These are phyloP conservation scores for Biancaea sappan DNA, from an alignment of 306 rosid genomes.

Conservation along the genomic window DNA sequence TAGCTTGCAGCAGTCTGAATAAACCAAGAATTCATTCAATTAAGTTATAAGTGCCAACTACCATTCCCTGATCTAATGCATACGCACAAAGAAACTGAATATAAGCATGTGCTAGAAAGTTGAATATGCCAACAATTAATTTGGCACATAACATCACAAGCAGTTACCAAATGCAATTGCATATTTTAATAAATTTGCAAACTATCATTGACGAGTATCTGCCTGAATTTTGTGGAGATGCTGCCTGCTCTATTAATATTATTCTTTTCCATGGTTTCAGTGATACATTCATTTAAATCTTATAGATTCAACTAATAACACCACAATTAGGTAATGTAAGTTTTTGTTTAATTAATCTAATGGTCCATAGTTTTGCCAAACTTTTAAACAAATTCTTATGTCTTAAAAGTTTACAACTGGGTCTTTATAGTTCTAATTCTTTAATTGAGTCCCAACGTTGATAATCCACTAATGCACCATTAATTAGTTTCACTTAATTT, in stretches of 20 bases:
- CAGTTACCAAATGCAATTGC: conserved; percentile 1
- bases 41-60: conserved; percentile 16
- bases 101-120: conserved; percentile 3
- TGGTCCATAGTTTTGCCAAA: too few relatives aligned
- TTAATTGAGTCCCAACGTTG: too few relatives aligned
- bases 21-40: conserved; percentile 29
- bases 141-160: background rate
- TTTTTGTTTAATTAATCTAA: too few relatives aligned
- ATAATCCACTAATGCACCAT: too few relatives aligned
- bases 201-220: background rate
- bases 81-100: conserved; percentile 17
- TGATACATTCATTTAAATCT: background rate
- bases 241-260: background rate
- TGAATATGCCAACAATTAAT: background rate
- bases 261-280: conserved; percentile 6
- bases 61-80: conserved; percentile 20
- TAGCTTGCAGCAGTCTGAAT: conserved; percentile 98
- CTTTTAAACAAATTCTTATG: too few relatives aligned
- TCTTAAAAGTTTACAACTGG: too few relatives aligned
- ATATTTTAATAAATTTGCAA: conserved; percentile 18
- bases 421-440: too few relatives aligned
- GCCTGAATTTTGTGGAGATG: background rate
- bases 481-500: too few relatives aligned
- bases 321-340: background rate
- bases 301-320: background rate